Conservation (phyloP, 768 basidiomycete species). For the Trametes gibbosa region DNA sequence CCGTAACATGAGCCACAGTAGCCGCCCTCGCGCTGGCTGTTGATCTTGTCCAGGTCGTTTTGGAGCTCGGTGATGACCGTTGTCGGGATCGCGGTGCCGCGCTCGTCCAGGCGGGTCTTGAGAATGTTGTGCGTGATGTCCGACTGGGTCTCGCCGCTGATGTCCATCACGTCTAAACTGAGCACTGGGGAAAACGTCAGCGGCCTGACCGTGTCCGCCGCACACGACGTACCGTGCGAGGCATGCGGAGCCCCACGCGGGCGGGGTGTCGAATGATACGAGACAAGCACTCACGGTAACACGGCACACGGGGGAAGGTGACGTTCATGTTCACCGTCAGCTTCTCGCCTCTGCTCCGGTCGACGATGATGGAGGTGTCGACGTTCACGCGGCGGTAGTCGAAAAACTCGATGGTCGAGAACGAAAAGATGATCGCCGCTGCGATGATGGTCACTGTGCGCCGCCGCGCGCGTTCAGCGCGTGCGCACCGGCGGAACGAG, state of each 20-base stretch:
- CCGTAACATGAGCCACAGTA: conserved; percentile 99
- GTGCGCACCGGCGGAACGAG: background rate
- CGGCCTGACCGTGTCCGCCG: background rate
- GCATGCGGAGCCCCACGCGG: background rate
- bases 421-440: conserved; percentile 86
- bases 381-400: conserved; percentile 87
- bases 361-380: conserved; percentile 92
- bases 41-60: conserved; percentile 85
- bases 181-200: conserved; percentile 55
- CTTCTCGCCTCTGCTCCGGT: conserved; percentile 93
- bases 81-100: conserved; percentile 58
- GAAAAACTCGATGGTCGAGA: conserved; percentile 91
- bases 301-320: conserved; percentile 95
- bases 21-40: conserved; percentile 50
- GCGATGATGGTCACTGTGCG: conserved; percentile 84
- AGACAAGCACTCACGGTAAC: conserved; percentile 74
- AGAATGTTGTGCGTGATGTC: conserved; percentile 87
- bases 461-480: conserved; percentile 7
- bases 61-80: conserved; percentile 60
- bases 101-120: conserved; percentile 71
- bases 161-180: conserved; percentile 97
- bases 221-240: background rate
- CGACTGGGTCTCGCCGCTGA: conserved; percentile 91
- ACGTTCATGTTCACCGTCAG: conserved; percentile 88
- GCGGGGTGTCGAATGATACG: too few species aligned